These are phyloP conservation scores for Candida tallmaniae DNA, from an alignment of 805 yeast species.

Conservation along the genomic window DNA sequence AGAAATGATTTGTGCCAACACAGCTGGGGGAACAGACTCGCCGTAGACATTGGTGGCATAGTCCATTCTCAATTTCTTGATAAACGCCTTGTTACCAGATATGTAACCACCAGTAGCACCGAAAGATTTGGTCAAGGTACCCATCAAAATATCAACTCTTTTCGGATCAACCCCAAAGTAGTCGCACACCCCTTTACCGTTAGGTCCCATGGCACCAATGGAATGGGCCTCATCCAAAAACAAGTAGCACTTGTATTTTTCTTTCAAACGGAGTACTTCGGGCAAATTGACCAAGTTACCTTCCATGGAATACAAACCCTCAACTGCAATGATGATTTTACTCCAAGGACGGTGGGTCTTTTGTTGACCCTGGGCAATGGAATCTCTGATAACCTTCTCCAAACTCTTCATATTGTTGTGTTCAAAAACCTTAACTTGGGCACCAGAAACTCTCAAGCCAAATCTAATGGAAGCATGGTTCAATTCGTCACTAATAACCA, in stretches of 20 bases:
- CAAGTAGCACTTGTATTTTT: constrained; percentile 82
- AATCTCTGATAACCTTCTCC: constrained; percentile 74
- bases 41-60: constrained; percentile 72
- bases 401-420: constrained; percentile 85
- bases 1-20: constrained; percentile 79
- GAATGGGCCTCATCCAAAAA: constrained; percentile 98
- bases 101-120: constrained; percentile 99
- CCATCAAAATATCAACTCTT: constrained; percentile 87
- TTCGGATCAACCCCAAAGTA: constrained; percentile 77
- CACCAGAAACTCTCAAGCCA: constrained; percentile 90
- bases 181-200: constrained; percentile 93
- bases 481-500: constrained; percentile 89
- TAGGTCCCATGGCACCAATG: constrained; percentile 96
- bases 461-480: constrained; percentile 95
- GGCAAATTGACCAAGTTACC: constrained; percentile 89
- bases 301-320: constrained; percentile 90
- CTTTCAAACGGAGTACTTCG: constrained; percentile 61
- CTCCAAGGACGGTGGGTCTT: constrained; percentile 96
- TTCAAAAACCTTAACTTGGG: constrained; percentile 84
- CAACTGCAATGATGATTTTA: constrained; percentile 78
- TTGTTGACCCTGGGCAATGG: constrained; percentile 92
- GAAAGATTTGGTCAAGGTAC: constrained; percentile 94
- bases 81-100: constrained; percentile 66
- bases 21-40: constrained; percentile 89
- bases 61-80: constrained; percentile 70